Base-by-base conservation (phyloP, 2,329 filamentous ascomycete species). In the Polychaeton citri region DNA sequence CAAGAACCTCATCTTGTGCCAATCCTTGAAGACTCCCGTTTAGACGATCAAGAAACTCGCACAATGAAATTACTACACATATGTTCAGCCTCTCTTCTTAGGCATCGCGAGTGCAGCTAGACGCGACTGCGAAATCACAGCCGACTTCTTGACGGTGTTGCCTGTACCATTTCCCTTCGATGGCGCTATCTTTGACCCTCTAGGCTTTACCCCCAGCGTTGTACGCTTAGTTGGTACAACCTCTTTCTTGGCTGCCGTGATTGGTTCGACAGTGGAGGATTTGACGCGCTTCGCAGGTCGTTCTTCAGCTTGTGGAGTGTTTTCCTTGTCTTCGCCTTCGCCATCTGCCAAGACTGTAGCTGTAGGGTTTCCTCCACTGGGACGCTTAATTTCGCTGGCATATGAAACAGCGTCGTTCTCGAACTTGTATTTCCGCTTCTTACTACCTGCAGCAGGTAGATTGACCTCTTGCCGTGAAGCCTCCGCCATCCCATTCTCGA, bases 341-440 rank as follows among this genome's bases (percentile, higher is more conserved):
- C 49, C 51, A 32, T 66, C 66, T 51, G 66, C 64, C 49, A 66
- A 66, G 39, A 64, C 58, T 2, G 55, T 59, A 1, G 38, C 30
- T 16, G 12, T 28, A 28, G 24, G 24, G 15, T 28, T 28, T 5
- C 24, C 24, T 5, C 24, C 24, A 28, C 24, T 7, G 12, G 4
- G 24, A 32, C 33, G 18, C 33, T 28, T 7, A 36, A 34, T 8
- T 36, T 36, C 12, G 19, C 36, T 12, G 20, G 33, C 39, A 41
- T 58, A 51, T 21, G 55, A 54, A 2, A 56, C 41, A 9, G 45
- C 48, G n/a, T 57, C 52, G 36, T 54, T 53, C 43, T 56, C 53
- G 34, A 53, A 45, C 10, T 50, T 46, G 43, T 64, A 54, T 47
- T 65, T 67, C 39, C 64, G 59, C 52, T 67, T 66, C 49, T 62